Conservation (phyloP, 2,329 filamentous ascomycete species). For the Chaetomium strumarium region DNA sequence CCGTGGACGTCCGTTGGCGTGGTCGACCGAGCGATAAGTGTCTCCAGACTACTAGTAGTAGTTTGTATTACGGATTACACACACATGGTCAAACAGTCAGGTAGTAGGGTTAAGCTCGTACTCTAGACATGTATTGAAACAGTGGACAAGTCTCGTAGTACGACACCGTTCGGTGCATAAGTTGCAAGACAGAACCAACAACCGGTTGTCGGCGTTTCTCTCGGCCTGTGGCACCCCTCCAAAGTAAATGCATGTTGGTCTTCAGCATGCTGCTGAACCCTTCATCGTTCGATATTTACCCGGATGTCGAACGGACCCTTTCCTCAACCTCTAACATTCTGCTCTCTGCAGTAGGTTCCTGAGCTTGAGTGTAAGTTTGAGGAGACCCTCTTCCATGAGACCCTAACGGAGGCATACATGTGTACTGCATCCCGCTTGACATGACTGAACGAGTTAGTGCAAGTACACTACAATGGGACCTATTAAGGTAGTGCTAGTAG, state of each 20-base stretch:
- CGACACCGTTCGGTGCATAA: background rate
- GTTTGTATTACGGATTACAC: background rate
- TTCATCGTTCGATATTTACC: slow-evolving; percentile 5
- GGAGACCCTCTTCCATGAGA: no score
- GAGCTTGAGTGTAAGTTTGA: no score
- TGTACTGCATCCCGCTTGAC: no score
- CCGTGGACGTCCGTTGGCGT: no score
- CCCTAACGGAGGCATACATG: no score
- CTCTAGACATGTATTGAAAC: background rate
- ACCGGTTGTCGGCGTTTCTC: slow-evolving; percentile 2
- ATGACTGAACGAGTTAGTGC: no score
- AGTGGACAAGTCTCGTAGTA: background rate
- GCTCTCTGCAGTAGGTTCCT: background rate
- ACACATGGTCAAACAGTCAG: background rate
- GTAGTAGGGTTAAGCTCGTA: background rate
- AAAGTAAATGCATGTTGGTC: slow-evolving; percentile 7
- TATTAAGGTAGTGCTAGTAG: no score
- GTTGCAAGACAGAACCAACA: background rate
- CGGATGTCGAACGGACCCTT: background rate
- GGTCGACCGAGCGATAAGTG: background rate
- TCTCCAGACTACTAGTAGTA: background rate
- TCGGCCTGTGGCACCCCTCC: background rate
- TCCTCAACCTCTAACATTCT: background rate
- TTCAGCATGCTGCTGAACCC: background rate
- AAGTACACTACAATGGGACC: no score